Evolutionary conservation across 148 eudicot genomes (phyloP), one percentile per base, ranked within the genome.

Genomic region (Chenopodium suecicum): DNA sequence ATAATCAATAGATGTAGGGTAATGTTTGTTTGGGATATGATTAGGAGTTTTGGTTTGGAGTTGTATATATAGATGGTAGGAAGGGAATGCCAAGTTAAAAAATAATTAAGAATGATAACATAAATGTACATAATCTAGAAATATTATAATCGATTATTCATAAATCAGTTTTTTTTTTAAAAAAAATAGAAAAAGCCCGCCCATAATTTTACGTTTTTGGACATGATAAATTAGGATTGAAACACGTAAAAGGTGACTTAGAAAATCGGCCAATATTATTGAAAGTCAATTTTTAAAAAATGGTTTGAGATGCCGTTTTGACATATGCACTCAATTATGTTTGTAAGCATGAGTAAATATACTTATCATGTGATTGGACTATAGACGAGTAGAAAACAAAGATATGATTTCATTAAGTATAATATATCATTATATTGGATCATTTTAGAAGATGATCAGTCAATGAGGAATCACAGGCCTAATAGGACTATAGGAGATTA

Each of bases 21-120:
- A 64, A 10, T 64, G 22, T 56, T 13, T n/a, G 17, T 32, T 69
- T 31, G 7, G 13, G 17, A 23, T 22, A 22, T 9, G 69, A 23
- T 23, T 65, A 69, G 31, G n/a, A 37, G 41, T 70, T 48, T 34
- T 70, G 74, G 46, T 41, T 70, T 60, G 32, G 23, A 23, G 20
- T 70, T 70, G 74, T 16, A 70, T 41, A 37, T 70, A 70, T 70
- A 70, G 74, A 70, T 70, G 48, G 23, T 37, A 50, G 50, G 12
- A 34, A 70, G 22, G 37, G 16, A 23, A 25, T 27, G 1, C 65
- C 65, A 20, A 19, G 19, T 2, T 29, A 25, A 67, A 13, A 25
- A 2, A 31, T 67, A 2, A 31, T 67, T 67, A 60, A 60, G 37
- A 34, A 34, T 60, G 8, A 60, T 19, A 7, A 22, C 23, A 4